Percentiles rank a stretch among this genome's conserved stretches.
Conservation (phyloP, 2,329 filamentous ascomycete genomes). For the Penicillium thymicola region DNA sequence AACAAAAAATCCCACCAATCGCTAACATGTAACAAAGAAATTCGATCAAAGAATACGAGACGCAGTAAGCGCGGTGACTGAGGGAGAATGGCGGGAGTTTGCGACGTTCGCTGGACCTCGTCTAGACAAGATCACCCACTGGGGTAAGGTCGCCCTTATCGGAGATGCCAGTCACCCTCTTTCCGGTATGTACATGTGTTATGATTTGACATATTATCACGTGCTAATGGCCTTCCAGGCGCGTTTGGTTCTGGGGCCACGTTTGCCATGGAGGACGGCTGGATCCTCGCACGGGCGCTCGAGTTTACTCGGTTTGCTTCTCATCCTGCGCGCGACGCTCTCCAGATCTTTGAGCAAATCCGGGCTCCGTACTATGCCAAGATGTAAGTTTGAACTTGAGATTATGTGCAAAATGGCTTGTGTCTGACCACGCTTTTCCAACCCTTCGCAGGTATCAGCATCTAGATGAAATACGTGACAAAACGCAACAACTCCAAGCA, state of each 20-base stretch:
- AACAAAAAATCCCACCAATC: neutral
- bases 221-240: constrained; percentile 16
- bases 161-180: constrained; percentile 57
- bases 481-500: constrained; percentile 17
- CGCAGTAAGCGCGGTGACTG: constrained; percentile 38
- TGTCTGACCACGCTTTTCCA: neutral
- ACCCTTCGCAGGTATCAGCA: constrained; percentile 11
- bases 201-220: neutral
- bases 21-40: constrained; percentile 28
- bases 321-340: constrained; percentile 26
- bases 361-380: constrained; percentile 41
- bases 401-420: neutral
- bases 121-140: constrained; percentile 40
- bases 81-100: constrained; percentile 48
- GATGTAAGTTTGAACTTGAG: constrained; percentile 29
- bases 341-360: constrained; percentile 41
- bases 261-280: constrained; percentile 48
- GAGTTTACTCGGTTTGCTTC: constrained; percentile 17
- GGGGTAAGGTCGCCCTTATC: constrained; percentile 49
- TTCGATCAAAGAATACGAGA: constrained; percentile 43
- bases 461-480: constrained; percentile 10
- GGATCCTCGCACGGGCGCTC: constrained; percentile 42
- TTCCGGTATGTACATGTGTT: constrained; percentile 34
- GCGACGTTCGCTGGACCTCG: constrained; percentile 49
- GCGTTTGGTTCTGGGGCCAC: constrained; percentile 47